Conservation (phyloP, 768 basidiomycete species). For the Mycena epipterygia region DNA sequence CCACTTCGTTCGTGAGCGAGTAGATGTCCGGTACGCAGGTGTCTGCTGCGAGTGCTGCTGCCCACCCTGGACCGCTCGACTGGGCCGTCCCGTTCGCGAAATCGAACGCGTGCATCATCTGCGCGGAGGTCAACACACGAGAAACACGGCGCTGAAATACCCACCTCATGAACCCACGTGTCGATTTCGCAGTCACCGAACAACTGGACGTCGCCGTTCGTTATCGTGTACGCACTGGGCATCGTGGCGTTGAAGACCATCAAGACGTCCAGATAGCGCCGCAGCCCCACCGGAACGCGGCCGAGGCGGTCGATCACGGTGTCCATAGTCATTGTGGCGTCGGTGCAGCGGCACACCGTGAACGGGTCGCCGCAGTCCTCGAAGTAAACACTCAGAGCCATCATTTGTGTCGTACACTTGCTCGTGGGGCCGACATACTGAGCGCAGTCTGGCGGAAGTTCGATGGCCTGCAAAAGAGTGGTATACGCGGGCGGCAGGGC, state of each 20-base stretch:
- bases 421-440: constrained; percentile 20
- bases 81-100: constrained; percentile 38
- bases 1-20: constrained; percentile 41
- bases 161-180: constrained; percentile 50
- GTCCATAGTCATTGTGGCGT: constrained; percentile 44
- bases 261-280: constrained; percentile 44
- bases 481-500: background rate
- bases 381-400: background rate
- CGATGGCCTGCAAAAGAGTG: background rate
- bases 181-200: constrained; percentile 45
- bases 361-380: background rate
- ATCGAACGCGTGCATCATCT: constrained; percentile 50
- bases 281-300: constrained; percentile 47
- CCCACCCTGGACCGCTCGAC: constrained; percentile 21
- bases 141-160: background rate
- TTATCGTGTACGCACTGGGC: constrained; percentile 46
- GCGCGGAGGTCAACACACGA: background rate
- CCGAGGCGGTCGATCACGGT: constrained; percentile 43
- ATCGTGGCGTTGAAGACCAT: constrained; percentile 22
- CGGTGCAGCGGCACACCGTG: constrained; percentile 45
- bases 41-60: constrained; percentile 28
- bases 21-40: constrained; percentile 49
- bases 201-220: constrained; percentile 47
- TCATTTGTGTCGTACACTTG: background rate
- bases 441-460: constrained; percentile 31